Base-by-base conservation (phyloP, 164 flowering plant species). In the Umbellularia californica region DNA sequence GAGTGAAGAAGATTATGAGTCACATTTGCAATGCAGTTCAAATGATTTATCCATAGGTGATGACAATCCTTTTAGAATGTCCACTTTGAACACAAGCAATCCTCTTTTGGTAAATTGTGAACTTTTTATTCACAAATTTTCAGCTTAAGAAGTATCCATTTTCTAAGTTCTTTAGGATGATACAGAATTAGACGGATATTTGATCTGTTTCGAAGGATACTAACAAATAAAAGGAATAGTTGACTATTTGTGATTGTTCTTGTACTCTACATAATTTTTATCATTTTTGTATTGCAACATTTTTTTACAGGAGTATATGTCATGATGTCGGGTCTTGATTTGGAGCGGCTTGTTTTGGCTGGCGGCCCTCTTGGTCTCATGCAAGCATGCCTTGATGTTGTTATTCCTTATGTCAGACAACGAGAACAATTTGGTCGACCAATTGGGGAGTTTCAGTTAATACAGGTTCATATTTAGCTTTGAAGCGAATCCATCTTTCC, bases 331-430 rank as follows among this genome's bases (percentile, higher is more conserved):
- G 98, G 99, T 65, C 80, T 96, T 63, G 99, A 96, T 87, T 78
- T 94, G 85, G 99, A 96, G 85, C 86, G 99, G 85, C 94, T 96
- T 84, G 99, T 96, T 81, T 81, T 96, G 75, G 92, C 99, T 11
- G 90, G 87, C 74, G 99, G 97, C 13, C 99, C 99, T 15, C 81
- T 96, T 74, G 99, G 99, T 60, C 84, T 94, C 22, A 96, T 96
- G 99, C 98, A 94, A 77, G 95, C 99, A 74, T 94, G 97, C 81
- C 88, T 96, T 78, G 99, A 96, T 82, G 85, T 72, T 70, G 97
- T 89, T 75, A 90, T 96, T 84, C 98, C 99, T 63, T 94, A 96
- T 76, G 83, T 96, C 75, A 85, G 85, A 25, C 93, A 96, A 75
- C 71, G 99, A 75, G 95, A 89, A 76, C 99, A 94, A 79, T 94